These are phyloP conservation scores for Gossypium herbaceum DNA, from an alignment of 345 rosid genomes.

Conservation along the genomic window DNA sequence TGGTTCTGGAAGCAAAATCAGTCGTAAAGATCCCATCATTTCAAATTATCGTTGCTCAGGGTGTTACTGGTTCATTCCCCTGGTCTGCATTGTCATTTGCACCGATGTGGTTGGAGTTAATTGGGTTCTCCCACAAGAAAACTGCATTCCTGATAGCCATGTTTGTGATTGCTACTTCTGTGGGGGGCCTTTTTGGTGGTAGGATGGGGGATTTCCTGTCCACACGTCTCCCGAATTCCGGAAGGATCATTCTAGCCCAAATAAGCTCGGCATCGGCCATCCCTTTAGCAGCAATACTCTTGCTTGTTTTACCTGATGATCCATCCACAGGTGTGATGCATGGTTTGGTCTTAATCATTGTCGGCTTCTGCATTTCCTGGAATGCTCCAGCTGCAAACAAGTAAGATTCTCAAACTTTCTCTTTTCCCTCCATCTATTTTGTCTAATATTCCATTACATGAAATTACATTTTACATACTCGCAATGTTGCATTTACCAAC, in stretches of 20 bases:
- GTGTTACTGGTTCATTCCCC: constrained; percentile 78
- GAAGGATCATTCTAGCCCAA: constrained; percentile 82
- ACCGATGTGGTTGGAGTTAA: constrained; percentile 89
- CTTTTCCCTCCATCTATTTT: background rate
- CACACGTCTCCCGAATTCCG: constrained; percentile 58
- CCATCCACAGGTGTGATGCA: constrained; percentile 55
- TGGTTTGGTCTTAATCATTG: constrained; percentile 50
- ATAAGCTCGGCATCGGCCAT: constrained; percentile 85
- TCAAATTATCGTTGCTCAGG: constrained; percentile 87
- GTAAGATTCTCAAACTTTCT: constrained; percentile 29
- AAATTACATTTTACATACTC: background rate
- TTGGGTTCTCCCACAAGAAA: constrained; percentile 69
- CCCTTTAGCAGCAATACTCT: constrained; percentile 77
- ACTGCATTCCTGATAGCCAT: constrained; percentile 63
- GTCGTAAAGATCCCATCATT: constrained; percentile 69
- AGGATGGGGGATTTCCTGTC: constrained; percentile 78
- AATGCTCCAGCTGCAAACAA: constrained; percentile 90
- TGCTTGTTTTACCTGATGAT: constrained; percentile 66
- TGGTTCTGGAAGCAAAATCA: constrained; percentile 49
- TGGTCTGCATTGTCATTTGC: constrained; percentile 91
- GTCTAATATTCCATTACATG: background rate
- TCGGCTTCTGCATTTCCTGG: constrained; percentile 79
- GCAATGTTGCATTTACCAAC: background rate
- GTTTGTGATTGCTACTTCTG: constrained; percentile 61
- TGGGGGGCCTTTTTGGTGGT: constrained; percentile 92